Percentiles rank a stretch among this genome's conserved stretches.
Conservation (phyloP, 345 rosid genomes). For the Syzygium grande region DNA sequence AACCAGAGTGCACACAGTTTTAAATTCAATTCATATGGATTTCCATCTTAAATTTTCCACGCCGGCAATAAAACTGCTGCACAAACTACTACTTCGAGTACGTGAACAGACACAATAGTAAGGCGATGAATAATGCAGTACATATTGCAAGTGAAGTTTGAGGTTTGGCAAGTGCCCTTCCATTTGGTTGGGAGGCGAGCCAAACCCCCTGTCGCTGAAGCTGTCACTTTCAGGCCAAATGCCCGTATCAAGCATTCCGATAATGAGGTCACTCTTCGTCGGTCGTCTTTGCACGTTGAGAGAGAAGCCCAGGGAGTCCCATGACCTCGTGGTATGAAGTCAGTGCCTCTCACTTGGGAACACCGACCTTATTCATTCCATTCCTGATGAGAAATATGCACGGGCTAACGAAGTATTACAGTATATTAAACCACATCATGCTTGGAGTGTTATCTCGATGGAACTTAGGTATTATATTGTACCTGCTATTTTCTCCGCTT, state of each 20-base stretch:
- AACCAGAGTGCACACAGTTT: too few relatives aligned
- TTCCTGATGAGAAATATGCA: conserved; percentile 2
- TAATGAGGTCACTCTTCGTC: conserved; percentile 6
- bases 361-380: conserved; percentile 24
- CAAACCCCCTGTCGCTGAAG: conserved; percentile 7
- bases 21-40: too few relatives aligned
- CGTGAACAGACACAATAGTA: not conserved
- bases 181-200: conserved; percentile 23
- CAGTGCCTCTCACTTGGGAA: conserved; percentile 14
- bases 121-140: not conserved
- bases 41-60: too few relatives aligned
- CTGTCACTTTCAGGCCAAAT: conserved; percentile 23
- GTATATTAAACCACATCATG: not conserved
- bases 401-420: not conserved
- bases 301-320: conserved; percentile 27
- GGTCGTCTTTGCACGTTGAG: not conserved
- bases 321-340: conserved; percentile 27
- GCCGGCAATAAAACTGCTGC: too few relatives aligned
- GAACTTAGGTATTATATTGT: not conserved
- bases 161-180: conserved; percentile 14
- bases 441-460: not conserved
- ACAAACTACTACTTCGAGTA: not conserved
- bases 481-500: conserved; percentile 13
- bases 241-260: conserved; percentile 20
- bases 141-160: conserved; percentile 60